Evolutionary conservation across 179 eudicot species (phyloP).

Genomic region (Beta macrorhiza): DNA sequence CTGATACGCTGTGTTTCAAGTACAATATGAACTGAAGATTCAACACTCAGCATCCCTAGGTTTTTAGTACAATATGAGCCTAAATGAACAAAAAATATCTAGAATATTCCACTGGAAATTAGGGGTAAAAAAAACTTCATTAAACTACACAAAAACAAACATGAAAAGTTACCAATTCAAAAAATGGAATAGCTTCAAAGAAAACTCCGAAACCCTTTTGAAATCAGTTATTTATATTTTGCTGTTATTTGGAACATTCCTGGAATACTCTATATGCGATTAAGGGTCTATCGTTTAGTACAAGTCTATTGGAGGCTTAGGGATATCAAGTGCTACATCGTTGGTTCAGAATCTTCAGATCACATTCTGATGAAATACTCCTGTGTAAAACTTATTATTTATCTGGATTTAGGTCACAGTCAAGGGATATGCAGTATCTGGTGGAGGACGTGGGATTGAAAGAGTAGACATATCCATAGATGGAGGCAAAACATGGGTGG

Average conservation of each 20-base stretch:
- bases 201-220: background rate
- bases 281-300: background rate
- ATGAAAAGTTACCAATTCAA: no score
- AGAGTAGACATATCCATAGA: slow-evolving; percentile 86
- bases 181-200: background rate
- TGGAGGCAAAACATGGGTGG: slow-evolving; percentile 93
- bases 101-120: background rate
- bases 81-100: background rate
- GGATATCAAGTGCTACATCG: background rate
- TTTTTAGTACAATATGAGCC: no score
- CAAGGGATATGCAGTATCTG: slow-evolving; percentile 90
- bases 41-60: background rate
- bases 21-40: background rate
- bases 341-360: background rate
- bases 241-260: background rate
- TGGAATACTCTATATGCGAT: background rate
- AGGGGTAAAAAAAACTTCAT: no score
- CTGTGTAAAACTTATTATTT: slow-evolving; percentile 9
- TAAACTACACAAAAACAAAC: no score
- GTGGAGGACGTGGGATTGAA: slow-evolving; percentile 96
- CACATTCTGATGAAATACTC: no score
- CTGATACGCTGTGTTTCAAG: background rate
- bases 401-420: slow-evolving; percentile 50
- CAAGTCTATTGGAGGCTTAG: background rate
- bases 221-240: background rate